Base-by-base conservation (phyloP, 257 asterid species). In the Nicotiana obtusifolia region DNA sequence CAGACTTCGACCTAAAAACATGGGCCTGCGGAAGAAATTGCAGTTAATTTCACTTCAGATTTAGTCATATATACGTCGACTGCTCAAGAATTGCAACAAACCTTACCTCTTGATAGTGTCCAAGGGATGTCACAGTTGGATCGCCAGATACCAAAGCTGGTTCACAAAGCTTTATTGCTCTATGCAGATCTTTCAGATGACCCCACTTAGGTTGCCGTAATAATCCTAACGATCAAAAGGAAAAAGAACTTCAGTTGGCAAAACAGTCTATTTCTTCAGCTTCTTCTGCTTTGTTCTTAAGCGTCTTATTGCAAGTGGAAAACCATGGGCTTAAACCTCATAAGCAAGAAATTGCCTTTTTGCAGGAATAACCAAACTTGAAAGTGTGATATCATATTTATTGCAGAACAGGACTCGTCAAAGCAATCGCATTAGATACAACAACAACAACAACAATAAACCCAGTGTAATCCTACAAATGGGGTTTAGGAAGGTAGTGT, bases 131-230 rank as follows among this genome's bases (percentile, higher is more conserved):
- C 85, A 92, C 95, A 10, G 89, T 78, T 37, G 95, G 99, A 87
- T 92, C 88, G 57, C 90, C 93, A 57, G 94, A 91, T 71, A 93
- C 85, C 28, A 96, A 88, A 87, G 98, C 98, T 65, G 98, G 97
- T 86, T 96, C 99, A 83, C 98, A 94, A 75, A 96, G 95, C 89
- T 96, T 94, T 83, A 96, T 93, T 78, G 99, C 99, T 89, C 99
- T 82, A 82, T 96, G 99, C 84, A 96, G 87, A 85, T 96, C 99
- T 91, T 93, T 96, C 83, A 96, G 86, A 89, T 96, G 99, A 44
- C 99, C 99, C 99, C 99, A 96, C 87, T 96, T 96, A 52, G 99
- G 98, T 83, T 96, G 90, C 85, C 94, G 89, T 81, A 88, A 64
- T 30, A 96, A 86, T 84, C 99, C 99, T 96, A 64, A 24, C 16